Evolutionary conservation across 2,329 filamentous ascomycete species (phyloP), one percentile per base, ranked within the genome.

Genomic region (Acephala macrosclerotiorum): DNA sequence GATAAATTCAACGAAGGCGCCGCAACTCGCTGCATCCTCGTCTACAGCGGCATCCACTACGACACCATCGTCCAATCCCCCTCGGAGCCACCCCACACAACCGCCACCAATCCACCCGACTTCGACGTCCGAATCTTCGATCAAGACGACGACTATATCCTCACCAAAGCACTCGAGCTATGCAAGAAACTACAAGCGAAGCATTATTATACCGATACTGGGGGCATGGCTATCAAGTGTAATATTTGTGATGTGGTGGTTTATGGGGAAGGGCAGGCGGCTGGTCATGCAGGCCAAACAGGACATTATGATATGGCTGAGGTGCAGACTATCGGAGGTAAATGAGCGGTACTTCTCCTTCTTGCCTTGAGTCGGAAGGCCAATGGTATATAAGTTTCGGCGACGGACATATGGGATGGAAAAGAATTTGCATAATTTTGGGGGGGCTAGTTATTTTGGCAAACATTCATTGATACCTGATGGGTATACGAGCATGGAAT

Each of bases 21-120:
- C 81, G 38, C 86, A 68, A 65, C 85, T 47, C 85, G 93, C 7
- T 94, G 92, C 74, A 88, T 97, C 29, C 82, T 97, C 26, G 89
- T 97, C 0, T 97, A 97, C 79, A 95, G 91, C 0, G 94, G 94
- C 2, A 96, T 97, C 59, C 94, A 97, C 77, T 97, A 97, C 79
- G 95, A 97, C 78, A 90, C 92, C 7, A 90, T 97, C 66, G 93
- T 92, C 0, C 87, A 97, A 70, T 89, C 88, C 20, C 87, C 85
- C 45, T 88, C 83, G 25, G 85, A 83, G 68, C 84, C 79, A 70
- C 87, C 86, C 3, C 83, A 83, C 71, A 83, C 81, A 53, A 83
- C 81, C 65, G 80, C 87, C 6, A 82, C 85, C 56, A 81, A 87
- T 12, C 87, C 90, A 8, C 87, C 92, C 0, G 91, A 96, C 29